Evolutionary conservation across 1,284 basidiomycete genomes (phyloP).

Genomic region (Naganishia sp.): DNA sequence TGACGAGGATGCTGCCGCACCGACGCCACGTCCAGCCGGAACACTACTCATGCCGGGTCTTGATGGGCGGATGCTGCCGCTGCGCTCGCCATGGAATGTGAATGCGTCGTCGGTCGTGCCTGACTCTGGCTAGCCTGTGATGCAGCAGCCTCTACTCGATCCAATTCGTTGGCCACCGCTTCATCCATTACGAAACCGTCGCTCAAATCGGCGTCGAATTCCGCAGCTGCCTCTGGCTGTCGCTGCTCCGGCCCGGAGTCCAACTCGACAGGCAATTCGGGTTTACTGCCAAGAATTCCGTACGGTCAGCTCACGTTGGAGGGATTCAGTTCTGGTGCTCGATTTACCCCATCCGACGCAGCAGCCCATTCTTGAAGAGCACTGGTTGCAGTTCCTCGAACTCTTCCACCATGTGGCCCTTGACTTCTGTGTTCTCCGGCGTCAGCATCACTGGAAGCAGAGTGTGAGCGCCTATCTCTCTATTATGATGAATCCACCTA

Average conservation of each 20-base stretch:
- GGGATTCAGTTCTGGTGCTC: neutral
- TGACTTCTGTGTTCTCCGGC: conserved; percentile 43
- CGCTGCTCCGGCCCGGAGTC: neutral
- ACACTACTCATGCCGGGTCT: neutral
- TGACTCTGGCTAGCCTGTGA: conserved; percentile 3
- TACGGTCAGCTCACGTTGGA: neutral
- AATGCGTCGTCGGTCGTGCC: neutral
- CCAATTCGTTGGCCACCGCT: conserved; percentile 16
- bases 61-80: neutral
- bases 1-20: neutral
- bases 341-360: conserved; percentile 38
- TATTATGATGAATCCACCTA: conserved; percentile 31
- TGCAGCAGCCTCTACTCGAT: conserved; percentile 25
- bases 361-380: conserved; percentile 40
- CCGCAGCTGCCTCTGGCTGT: neutral
- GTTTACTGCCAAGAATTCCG: conserved; percentile 5
- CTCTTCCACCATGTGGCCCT: conserved; percentile 44
- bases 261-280: conserved; percentile 25
- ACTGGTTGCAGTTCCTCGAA: conserved; percentile 44
- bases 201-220: conserved; percentile 4
- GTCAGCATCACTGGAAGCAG: conserved; percentile 43
- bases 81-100: neutral
- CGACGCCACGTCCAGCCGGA: neutral
- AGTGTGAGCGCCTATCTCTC: neutral
- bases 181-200: conserved; percentile 22